Evolutionary conservation across 306 rosid genomes (phyloP).

Genomic region (Begonia masoniana): DNA sequence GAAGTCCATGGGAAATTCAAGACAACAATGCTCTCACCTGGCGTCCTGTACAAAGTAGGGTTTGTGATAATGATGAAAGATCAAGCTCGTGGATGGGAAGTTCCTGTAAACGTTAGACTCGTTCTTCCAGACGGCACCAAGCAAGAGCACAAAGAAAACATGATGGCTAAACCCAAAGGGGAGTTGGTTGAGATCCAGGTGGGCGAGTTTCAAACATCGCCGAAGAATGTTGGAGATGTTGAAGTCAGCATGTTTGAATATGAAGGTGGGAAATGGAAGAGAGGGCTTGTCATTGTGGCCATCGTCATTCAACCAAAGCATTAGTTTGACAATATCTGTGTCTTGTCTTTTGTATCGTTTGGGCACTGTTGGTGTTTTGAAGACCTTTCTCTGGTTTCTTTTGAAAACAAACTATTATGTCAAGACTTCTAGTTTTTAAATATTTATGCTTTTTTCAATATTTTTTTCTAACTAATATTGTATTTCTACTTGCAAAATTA

Average conservation of each 20-base stretch:
- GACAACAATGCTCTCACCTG: constrained; percentile 38
- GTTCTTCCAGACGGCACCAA: constrained; percentile 40
- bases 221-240: constrained; percentile 25
- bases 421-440: no score
- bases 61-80: constrained; percentile 42
- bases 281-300: constrained; percentile 53
- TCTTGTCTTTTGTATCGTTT: no score
- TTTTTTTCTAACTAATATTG: no score
- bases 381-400: no score
- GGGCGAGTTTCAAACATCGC: constrained; percentile 31
- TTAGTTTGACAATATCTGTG: background rate
- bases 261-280: constrained; percentile 54
- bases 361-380: no score
- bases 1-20: constrained; percentile 55
- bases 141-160: constrained; percentile 22
- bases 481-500: no score
- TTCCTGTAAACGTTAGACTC: constrained; percentile 49
- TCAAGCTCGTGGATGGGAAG: constrained; percentile 42
- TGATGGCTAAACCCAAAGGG: constrained; percentile 17
- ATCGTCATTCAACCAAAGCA: constrained; percentile 37
- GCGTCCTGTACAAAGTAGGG: constrained; percentile 31
- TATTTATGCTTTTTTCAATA: no score
- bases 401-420: no score
- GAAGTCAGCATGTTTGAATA: constrained; percentile 42
- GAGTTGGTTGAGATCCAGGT: constrained; percentile 45